Evolutionary conservation across 2,329 filamentous ascomycete species (phyloP).

Genomic region (Periconia sp.): DNA sequence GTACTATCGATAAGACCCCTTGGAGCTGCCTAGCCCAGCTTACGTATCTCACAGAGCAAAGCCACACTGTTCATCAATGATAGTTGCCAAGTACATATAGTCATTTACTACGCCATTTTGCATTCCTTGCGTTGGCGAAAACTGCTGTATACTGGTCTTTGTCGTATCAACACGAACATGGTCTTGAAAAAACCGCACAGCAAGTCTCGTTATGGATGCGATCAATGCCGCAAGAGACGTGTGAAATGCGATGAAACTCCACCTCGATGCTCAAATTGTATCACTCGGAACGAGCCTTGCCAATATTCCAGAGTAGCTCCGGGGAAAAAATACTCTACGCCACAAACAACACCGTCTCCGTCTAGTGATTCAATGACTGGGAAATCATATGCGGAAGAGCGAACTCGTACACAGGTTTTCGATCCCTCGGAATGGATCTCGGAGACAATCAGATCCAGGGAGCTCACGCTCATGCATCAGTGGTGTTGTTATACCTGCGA

Average conservation of each 20-base stretch:
- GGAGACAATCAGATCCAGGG: conserved; percentile 3
- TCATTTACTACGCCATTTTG: too few relatives aligned
- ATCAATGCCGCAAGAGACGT: conserved; percentile 12
- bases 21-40: too few relatives aligned
- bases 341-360: neutral
- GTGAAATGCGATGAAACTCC: conserved; percentile 14
- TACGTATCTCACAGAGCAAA: too few relatives aligned
- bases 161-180: neutral
- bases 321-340: neutral
- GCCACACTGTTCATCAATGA: too few relatives aligned
- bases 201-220: conserved; percentile 16
- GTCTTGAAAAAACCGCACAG: conserved; percentile 3
- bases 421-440: neutral
- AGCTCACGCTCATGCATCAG: conserved; percentile 15
- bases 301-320: conserved; percentile 3
- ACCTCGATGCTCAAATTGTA: conserved; percentile 9
- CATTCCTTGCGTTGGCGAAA: too few relatives aligned
- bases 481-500: conserved; percentile 12
- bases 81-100: too few relatives aligned
- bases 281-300: conserved; percentile 7
- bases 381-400: neutral
- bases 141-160: too few relatives aligned
- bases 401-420: neutral
- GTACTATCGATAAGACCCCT: too few relatives aligned
- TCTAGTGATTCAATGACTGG: neutral